Base-by-base conservation (phyloP, 495 filamentous ascomycete genomes). In the Penicillium cataractarum region DNA sequence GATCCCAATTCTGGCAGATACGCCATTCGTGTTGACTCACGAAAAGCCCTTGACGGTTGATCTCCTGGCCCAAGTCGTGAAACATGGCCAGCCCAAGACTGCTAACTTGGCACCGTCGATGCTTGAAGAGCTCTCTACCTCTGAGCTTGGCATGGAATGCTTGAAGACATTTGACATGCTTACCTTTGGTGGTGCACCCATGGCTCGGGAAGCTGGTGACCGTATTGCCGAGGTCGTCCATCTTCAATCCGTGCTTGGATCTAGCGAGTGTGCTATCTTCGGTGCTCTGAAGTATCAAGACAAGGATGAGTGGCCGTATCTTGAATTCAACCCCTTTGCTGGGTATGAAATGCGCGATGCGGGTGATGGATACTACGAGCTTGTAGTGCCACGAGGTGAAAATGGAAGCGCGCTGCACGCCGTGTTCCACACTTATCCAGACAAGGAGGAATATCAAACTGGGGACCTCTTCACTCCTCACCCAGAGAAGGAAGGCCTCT, bases 361-460 rank as follows among this genome's bases (percentile, higher is more conserved):
- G 5, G 77, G 76, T 0, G 78, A 83, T 2, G 75, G 76, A 2
- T 65, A 78, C 2, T 85, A 74, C 52, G 81, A 80, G 57, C 70
- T 83, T 22, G 76, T 86, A 8, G 24, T 67, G 1, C 37, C 46
- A 0, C 61, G 61, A 17, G 31, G 33, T 17, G 19, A 60, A 6
- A 27, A 62, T 26, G 39, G 39, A 22, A 61, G 61, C 12, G 39
- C 61, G 17, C 71, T 71, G 6, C 83, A 87, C 21, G 77, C 78
- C 10, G 72, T 85, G 58, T 88, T 87, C 71, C 79, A 83, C 64
- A 82, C 79, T 7, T 87, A 84, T 55, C 86, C 85, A 6, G 71
- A 86, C 19, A 21, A 75, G 3, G 63, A 78, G 2, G 77, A 83
- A 60, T 89, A 81, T 61, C 74, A 72, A 13, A 89, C 84, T 24